A percentile compares a stretch with the other conserved stretches of the same genome.
These are phyloP conservation scores for Gymnopilus junonius DNA, from an alignment of 768 basidiomycete species.

Conservation along the genomic window DNA sequence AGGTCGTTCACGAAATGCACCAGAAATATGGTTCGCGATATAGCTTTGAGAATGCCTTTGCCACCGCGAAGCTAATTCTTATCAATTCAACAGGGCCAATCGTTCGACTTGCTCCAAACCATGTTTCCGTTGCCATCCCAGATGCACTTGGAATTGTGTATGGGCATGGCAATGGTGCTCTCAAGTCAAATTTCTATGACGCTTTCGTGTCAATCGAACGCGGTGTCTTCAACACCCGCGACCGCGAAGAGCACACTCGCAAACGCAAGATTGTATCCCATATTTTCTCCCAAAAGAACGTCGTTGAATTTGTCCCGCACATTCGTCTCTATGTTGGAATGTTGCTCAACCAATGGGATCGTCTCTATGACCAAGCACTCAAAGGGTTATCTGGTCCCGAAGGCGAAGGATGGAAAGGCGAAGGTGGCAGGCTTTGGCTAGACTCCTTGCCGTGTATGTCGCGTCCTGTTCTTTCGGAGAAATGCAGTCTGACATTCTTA, in stretches of 20 bases:
- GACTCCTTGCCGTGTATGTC: conserved; percentile 74
- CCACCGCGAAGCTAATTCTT: background rate
- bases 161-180: conserved; percentile 82
- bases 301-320: conserved; percentile 86
- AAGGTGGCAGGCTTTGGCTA: conserved; percentile 69
- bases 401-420: conserved; percentile 69
- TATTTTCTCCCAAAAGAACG: conserved; percentile 84
- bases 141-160: conserved; percentile 77
- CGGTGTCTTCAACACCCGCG: conserved; percentile 80
- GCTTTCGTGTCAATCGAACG: conserved; percentile 77
- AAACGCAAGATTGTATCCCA: conserved; percentile 92
- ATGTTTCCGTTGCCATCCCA: conserved; percentile 78
- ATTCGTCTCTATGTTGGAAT: conserved; percentile 62
- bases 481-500: conserved; percentile 11
- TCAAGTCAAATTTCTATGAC: conserved; percentile 81
- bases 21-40: conserved; percentile 63
- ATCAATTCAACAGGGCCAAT: conserved; percentile 51
- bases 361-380: conserved; percentile 56
- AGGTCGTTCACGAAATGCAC: conserved; percentile 75
- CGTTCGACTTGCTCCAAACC: conserved; percentile 76
- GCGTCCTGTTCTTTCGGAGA: background rate
- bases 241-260: conserved; percentile 78
- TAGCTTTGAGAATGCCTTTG: background rate
- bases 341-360: conserved; percentile 78
- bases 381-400: conserved; percentile 62